phyloP scores from a whole-genome alignment of 352 stramenopile species.

The Globisporangium mamillatum region DNA sequence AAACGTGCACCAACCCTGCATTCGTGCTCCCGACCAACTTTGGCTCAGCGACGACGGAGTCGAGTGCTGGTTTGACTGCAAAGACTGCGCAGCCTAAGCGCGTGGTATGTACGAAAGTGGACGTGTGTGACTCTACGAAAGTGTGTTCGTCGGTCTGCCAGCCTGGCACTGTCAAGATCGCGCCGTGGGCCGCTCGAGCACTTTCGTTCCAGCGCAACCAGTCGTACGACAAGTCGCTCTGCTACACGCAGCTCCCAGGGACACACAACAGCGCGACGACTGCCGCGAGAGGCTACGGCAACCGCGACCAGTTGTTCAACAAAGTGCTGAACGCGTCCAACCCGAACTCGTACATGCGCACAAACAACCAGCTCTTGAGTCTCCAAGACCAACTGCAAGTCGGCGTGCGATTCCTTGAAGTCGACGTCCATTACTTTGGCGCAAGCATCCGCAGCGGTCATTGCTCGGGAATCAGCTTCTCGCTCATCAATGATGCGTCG shows the following conservation, averaged over 20 bases:
- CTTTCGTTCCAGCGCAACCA: conserved; percentile 67
- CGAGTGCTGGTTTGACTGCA: conserved; percentile 12
- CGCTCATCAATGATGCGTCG: conserved; percentile 55
- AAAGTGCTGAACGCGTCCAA: conserved; percentile 51
- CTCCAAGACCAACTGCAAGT: conserved; percentile 79
- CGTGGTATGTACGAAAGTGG: conserved; percentile 48
- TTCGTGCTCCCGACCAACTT: conserved; percentile 32
- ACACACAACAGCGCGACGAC: conserved; percentile 82
- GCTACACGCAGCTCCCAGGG: conserved; percentile 55
- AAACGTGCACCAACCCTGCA: conserved; percentile 36
- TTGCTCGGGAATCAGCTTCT: conserved; percentile 58
- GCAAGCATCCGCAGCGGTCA: conserved; percentile 65
- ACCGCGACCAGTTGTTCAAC: conserved; percentile 76
- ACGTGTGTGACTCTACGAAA: conserved; percentile 55
- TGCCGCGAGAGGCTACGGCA: conserved; percentile 61
- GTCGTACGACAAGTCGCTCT: conserved; percentile 70
- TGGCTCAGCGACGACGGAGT: conserved; percentile 18
- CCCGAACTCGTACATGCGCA: conserved; percentile 54
- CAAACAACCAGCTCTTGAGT: conserved; percentile 71
- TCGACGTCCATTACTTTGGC: conserved; percentile 82
- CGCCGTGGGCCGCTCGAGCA: conserved; percentile 52
- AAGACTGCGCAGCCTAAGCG: conserved; percentile 40
- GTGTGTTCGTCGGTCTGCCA: conserved; percentile 69
- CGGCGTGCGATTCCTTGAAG: conserved; percentile 71
- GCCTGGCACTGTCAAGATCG: conserved; percentile 49